Conservation (phyloP, 2,329 filamentous ascomycete species). For the Fusarium verrucosum region DNA sequence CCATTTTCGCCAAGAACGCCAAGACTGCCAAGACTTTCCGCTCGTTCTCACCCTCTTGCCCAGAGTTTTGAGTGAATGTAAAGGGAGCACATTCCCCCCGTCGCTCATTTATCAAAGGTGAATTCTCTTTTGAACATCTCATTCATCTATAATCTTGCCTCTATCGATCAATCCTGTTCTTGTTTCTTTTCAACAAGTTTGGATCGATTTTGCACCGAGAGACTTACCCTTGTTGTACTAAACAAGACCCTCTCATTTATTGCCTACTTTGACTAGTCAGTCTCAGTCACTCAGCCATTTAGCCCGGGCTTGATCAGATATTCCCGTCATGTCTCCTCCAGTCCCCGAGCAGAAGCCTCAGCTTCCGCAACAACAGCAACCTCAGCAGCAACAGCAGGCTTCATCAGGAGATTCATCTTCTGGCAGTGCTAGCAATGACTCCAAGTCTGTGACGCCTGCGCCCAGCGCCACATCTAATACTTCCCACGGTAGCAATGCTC, state of each 20-base stretch:
- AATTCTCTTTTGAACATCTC: constrained; percentile 41
- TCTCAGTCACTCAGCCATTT: constrained; percentile 14
- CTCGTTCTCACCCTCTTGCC: constrained; percentile 50
- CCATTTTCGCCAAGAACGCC: constrained; percentile 45
- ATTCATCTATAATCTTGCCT: constrained; percentile 20
- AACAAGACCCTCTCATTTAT: background rate
- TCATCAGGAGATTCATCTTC: constrained; percentile 46
- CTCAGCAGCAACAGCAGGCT: constrained; percentile 35
- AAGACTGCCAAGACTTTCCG: constrained; percentile 44
- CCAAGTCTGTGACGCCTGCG: constrained; percentile 63
- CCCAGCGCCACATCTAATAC: constrained; percentile 59
- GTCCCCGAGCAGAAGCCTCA: constrained; percentile 41
- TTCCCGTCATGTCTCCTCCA: constrained; percentile 48
- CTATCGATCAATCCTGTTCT: constrained; percentile 2
- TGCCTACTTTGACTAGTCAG: constrained; percentile 17
- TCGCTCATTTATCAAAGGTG: constrained; percentile 34
- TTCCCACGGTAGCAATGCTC: constrained; percentile 54
- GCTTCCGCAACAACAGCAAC: constrained; percentile 38
- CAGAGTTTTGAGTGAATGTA: constrained; percentile 50
- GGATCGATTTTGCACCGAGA: background rate
- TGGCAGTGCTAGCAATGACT: constrained; percentile 56
- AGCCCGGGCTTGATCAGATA: constrained; percentile 35
- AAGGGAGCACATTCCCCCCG: constrained; percentile 50
- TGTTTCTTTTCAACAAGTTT: constrained; percentile 5
- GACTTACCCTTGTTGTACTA: constrained; percentile 10